Evolutionary conservation across 192 early-diverging fungal species (phyloP).

Genomic region (Coemansia furcata): DNA sequence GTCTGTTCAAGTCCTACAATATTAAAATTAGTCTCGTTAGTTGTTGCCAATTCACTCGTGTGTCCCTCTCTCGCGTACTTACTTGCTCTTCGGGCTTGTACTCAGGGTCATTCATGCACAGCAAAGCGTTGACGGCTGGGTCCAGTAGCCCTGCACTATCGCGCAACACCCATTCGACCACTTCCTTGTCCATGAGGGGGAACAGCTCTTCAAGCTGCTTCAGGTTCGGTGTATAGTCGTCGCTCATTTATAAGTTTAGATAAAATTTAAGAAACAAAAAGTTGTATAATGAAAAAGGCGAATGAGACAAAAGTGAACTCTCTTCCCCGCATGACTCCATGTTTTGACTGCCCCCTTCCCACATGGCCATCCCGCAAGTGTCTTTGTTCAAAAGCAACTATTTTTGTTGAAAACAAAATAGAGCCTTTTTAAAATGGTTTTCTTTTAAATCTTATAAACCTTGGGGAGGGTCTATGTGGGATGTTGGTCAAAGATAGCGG

Average conservation of each 20-base stretch:
- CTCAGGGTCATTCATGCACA: conserved; percentile 36
- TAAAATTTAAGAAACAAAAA: background rate
- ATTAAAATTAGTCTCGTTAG: background rate
- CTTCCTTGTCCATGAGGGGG: conserved; percentile 36
- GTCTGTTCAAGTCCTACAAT: background rate
- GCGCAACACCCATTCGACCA: conserved; percentile 22
- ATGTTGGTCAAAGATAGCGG: too few species aligned
- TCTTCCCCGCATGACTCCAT: background rate
- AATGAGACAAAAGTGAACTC: background rate
- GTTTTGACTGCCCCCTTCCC: too few species aligned
- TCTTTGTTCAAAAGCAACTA: too few species aligned
- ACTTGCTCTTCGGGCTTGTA: conserved; percentile 29
- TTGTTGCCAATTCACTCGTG: too few species aligned
- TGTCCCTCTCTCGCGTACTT: background rate
- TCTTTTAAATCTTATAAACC: too few species aligned
- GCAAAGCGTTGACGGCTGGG: conserved; percentile 12
- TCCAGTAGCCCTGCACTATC: conserved; percentile 18
- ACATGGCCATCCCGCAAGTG: too few species aligned
- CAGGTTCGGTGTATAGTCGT: conserved; percentile 21
- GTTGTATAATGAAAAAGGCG: background rate
- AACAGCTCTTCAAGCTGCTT: conserved; percentile 30
- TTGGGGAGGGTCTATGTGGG: too few species aligned
- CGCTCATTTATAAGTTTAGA: conserved; percentile 9
- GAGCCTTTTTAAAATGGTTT: too few species aligned
- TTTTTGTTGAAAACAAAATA: too few species aligned